Base-by-base conservation (phyloP, 192 early-diverging fungal genomes). In the Backusella mclennaniae region DNA sequence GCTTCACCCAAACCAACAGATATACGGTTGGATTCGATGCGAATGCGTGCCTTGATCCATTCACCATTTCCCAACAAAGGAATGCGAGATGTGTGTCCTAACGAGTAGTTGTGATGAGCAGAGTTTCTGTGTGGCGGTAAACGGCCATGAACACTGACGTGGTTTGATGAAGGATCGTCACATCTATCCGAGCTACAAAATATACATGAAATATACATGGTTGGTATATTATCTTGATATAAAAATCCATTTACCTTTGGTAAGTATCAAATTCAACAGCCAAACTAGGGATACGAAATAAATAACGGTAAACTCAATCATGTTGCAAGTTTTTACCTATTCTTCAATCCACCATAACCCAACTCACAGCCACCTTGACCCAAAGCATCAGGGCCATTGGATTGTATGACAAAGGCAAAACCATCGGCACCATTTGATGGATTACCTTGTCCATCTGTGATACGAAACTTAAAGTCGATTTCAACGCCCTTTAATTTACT, bases 221-320 rank as follows among this genome's bases (percentile, higher is more conserved):
- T 39, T 12, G 6, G 38, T 26, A 26, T 26, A 26, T 39, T 39
- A 33, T 35, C 39, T 23, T 33, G 29, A 17, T 31, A 33, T 26
- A 26, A 0, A 17, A 17, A 23, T 67, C 6, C 21, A 46, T n/a
- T 39, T 80, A 80, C 82, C 78, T 80, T 49, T 77, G 31, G 17
- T 84, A 80, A 4, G 82, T 84, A 71, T 84, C 82, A 35, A 84
- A 84, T 38, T 84, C 82, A 21, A 84, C 52, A 44, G 79, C 82
- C 17, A 84, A 68, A 70, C 82, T 84, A 44, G 11, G n/a, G 23
- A 35, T n/a, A 31, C 4, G 11, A 4, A 33, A 53, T 38, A 17
- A 70, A 36, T 29, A 68, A 70, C 2, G 0, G 36, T 46, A 42
- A 0, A 29, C 21, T 15, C 35, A 49, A n/a, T 6, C 6, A 19